Base-by-base conservation (phyloP, 352 stramenopile species). In the Pythium plurisporium region DNA sequence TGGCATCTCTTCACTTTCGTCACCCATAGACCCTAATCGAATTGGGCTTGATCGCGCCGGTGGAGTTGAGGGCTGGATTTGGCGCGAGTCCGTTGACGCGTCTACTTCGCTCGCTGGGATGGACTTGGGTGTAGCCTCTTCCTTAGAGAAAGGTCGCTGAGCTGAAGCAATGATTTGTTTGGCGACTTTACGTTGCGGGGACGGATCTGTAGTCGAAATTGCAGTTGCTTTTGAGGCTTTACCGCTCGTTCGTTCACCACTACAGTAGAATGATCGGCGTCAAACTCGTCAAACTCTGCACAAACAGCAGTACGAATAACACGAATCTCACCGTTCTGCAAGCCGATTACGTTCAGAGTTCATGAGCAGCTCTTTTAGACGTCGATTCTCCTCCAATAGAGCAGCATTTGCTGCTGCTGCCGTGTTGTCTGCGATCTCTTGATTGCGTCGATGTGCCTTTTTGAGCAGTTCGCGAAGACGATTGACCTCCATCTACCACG, bases 321-420 rank as follows among this genome's bases (percentile, higher is more conserved):
- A n/a, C n/a, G n/a, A n/a, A n/a, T n/a, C 58, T 17, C 55, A 87
- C 77, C 72, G 65, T 27, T 86, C 74, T 1, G 68, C 50, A 25
- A 73, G 55, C 12, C 69, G 72, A 55, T 68, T 79, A 9, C 65
- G 74, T 48, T 83, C 70, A 4, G 76, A 81, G 25, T 86, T 59
- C 42, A 81, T 68, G 9, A 89, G 49, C 26, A 87, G 42, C 49
- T 84, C 76, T 29, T 84, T 89, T 9, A 89, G 53, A 1, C 76
- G 68, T 15, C 68, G 67, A 51, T 89, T 89, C 59, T 89, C 79
- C 53, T 86, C 74, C 11, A 87, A 29, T 20, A 89, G 61, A n/a
- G 76, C 72, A 20, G 37, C 69, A 54, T 83, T 86, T 1, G 70
- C 70, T 17, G 67, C 65, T 4, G 41, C 62, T 1, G 42, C 45